A percentile compares a stretch with the other conserved stretches of the same genome.
Conservation (phyloP, 768 basidiomycete species). For the Trametes elegans region DNA sequence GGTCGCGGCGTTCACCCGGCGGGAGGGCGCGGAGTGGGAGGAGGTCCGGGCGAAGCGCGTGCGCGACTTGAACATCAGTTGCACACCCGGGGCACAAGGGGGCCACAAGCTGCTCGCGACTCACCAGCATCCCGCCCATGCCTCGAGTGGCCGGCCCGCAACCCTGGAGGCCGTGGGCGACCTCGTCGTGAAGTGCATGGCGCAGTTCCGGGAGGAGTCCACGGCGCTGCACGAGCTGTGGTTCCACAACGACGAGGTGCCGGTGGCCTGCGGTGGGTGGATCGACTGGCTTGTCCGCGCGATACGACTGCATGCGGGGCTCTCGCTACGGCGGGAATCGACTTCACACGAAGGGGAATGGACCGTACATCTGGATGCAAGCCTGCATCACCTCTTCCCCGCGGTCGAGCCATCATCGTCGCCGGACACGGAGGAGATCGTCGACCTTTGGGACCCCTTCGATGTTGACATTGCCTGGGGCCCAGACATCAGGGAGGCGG, state of each 20-base stretch:
- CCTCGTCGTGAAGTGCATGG: constrained; percentile 51
- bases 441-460: constrained; percentile 2
- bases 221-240: constrained; percentile 44
- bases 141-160: constrained; percentile 41
- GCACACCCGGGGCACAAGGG: constrained; percentile 1
- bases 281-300: constrained; percentile 53
- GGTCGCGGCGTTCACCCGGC: constrained; percentile 59
- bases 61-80: constrained; percentile 16
- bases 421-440: constrained; percentile 1
- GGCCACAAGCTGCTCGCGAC: constrained; percentile 48
- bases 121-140: constrained; percentile 53
- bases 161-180: constrained; percentile 47
- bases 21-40: constrained; percentile 35
- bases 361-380: constrained; percentile 31
- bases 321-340: constrained; percentile 23
- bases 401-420: background rate
- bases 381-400: constrained; percentile 17
- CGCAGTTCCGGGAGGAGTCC: constrained; percentile 46
- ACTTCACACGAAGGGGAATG: constrained; percentile 27
- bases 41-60: constrained; percentile 32
- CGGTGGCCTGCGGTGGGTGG: constrained; percentile 56
- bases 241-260: constrained; percentile 46
- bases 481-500: background rate
- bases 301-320: constrained; percentile 35
- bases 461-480: background rate